phyloP scores from a whole-genome alignment of 192 early-diverging fungal genomes.

The Backusella morwellensis region DNA sequence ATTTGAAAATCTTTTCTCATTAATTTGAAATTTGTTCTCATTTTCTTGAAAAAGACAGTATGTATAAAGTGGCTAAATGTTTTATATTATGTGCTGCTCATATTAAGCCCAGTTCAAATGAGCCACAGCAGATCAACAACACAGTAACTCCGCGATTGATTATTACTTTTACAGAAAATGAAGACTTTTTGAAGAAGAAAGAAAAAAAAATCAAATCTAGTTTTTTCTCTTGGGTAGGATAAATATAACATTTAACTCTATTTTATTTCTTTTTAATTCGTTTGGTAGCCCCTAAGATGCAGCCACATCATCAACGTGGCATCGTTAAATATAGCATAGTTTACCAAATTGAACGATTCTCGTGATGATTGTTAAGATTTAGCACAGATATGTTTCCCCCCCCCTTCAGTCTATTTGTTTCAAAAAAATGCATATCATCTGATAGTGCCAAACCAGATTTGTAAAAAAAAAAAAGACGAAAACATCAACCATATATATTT shows the following conservation, averaged over 20 bases:
- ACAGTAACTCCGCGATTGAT: not conserved
- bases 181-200: not conserved
- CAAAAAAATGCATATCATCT: not conserved
- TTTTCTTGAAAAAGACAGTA: too few relatives aligned
- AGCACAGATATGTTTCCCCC: not conserved
- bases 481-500: not conserved
- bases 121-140: not conserved
- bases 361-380: not conserved
- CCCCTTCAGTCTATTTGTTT: not conserved
- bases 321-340: not conserved
- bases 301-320: slow-evolving; percentile 5
- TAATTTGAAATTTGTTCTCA: too few relatives aligned
- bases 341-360: not conserved
- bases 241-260: not conserved
- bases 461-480: not conserved
- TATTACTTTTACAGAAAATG: not conserved
- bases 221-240: not conserved
- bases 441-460: not conserved
- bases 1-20: too few relatives aligned
- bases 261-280: not conserved
- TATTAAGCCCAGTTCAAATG: not conserved
- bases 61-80: not conserved
- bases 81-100: not conserved
- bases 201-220: not conserved
- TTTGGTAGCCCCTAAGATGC: not conserved